Evolutionary conservation across 2,329 filamentous ascomycete species (phyloP).

Genomic region (Aureobasidium pullulans): DNA sequence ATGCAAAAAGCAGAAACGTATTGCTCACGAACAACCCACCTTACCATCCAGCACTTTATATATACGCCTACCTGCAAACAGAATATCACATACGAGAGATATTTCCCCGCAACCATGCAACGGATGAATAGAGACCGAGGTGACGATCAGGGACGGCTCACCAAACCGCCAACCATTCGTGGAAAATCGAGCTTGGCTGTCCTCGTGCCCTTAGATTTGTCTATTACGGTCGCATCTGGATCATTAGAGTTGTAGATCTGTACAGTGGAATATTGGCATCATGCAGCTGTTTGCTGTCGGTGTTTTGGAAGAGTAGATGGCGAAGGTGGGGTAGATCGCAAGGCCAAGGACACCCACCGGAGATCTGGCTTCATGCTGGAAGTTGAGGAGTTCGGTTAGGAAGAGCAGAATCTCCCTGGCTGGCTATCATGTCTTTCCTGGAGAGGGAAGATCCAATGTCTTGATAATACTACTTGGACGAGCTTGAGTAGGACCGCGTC

Average conservation of each 20-base stretch:
- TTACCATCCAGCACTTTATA: not conserved
- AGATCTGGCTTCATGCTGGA: not conserved
- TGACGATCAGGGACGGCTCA: not conserved
- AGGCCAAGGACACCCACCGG: not conserved
- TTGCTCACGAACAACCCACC: not conserved
- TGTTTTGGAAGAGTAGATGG: not conserved
- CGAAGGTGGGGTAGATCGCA: not conserved
- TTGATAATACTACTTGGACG: too few species aligned
- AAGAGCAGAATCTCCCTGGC: too few species aligned
- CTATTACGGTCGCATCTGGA: not conserved
- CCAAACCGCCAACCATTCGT: not conserved
- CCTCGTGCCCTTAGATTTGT: not conserved
- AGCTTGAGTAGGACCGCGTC: too few species aligned
- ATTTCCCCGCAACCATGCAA: not conserved
- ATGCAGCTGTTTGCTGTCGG: not conserved
- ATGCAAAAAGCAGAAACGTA: not conserved
- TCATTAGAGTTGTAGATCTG: not conserved
- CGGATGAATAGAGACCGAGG: slow-evolving; percentile 5
- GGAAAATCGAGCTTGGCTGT: not conserved
- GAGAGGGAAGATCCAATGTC: too few species aligned
- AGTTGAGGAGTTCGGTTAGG: too few species aligned
- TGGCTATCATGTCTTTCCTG: too few species aligned
- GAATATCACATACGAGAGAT: not conserved
- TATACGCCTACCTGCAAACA: not conserved
- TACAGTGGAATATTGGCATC: not conserved